phyloP scores from a whole-genome alignment of 2,329 filamentous ascomycete species.

The Paraphoma sp. region DNA sequence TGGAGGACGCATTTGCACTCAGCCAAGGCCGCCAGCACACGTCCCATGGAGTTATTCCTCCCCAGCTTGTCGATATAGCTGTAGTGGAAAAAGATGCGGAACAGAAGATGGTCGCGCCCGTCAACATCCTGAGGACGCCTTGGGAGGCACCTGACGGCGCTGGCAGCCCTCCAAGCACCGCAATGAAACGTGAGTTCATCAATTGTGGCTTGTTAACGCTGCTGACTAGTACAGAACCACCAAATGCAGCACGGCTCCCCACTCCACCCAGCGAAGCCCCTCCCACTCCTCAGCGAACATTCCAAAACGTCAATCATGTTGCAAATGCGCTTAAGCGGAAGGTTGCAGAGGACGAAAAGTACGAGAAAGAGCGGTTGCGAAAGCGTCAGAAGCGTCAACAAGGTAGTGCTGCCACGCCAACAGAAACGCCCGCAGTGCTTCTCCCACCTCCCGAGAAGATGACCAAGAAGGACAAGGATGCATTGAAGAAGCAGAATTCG shows the following conservation, averaged over 20 bases:
- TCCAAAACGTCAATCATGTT: constrained; percentile 63
- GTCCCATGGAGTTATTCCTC: constrained; percentile 79
- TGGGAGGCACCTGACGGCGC: constrained; percentile 57
- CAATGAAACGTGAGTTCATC: constrained; percentile 33
- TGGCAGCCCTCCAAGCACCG: constrained; percentile 61
- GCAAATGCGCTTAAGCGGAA: constrained; percentile 56
- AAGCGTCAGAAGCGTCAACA: constrained; percentile 52
- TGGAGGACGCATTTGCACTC: constrained; percentile 78
- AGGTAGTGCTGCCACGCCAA: constrained; percentile 32
- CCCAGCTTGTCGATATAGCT: constrained; percentile 77
- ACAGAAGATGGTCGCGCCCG: constrained; percentile 47
- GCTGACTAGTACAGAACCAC: constrained; percentile 33
- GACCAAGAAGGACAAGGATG: constrained; percentile 88
- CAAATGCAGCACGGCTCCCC: constrained; percentile 51
- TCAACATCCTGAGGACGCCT: constrained; percentile 47
- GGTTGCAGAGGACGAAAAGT: constrained; percentile 64
- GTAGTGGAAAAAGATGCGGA: constrained; percentile 55
- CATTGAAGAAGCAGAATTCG: constrained; percentile 73
- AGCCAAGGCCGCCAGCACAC: constrained; percentile 75
- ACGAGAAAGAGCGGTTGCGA: constrained; percentile 69
- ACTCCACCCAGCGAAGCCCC: constrained; percentile 56
- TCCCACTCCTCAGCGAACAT: constrained; percentile 57
- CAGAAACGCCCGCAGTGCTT: constrained; percentile 31
- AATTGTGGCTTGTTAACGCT: background rate
- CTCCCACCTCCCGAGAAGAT: constrained; percentile 55